phyloP scores from a whole-genome alignment of 1,139 yeast species.

The Suhomyces taliae region DNA sequence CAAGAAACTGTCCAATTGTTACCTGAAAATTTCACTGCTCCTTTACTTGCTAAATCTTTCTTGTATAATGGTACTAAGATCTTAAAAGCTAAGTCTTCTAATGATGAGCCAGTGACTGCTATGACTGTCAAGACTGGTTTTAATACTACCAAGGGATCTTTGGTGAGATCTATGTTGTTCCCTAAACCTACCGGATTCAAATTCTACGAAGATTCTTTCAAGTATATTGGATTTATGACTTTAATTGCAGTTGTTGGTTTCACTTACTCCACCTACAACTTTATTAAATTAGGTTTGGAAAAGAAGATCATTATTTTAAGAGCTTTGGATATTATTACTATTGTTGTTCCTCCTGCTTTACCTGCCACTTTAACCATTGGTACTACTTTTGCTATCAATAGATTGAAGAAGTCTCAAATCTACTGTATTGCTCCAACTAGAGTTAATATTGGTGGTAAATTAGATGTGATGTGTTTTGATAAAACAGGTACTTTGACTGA shows the following conservation, averaged over 20 bases:
- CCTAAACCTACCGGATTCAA: constrained; percentile 95
- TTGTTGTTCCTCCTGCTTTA: constrained; percentile 97
- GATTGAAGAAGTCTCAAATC: constrained; percentile 64
- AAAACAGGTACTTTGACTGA: constrained; percentile 97
- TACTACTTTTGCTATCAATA: constrained; percentile 81
- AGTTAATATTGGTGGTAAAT: constrained; percentile 90
- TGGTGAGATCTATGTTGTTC: constrained; percentile 91
- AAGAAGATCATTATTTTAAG: constrained; percentile 72
- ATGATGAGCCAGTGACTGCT: constrained; percentile 78
- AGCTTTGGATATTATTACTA: constrained; percentile 90
- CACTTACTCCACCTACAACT: constrained; percentile 77
- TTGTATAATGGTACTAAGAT: constrained; percentile 87
- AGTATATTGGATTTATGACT: constrained; percentile 94
- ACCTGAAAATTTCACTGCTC: constrained; percentile 60
- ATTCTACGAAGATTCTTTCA: constrained; percentile 90
- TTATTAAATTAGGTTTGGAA: constrained; percentile 72
- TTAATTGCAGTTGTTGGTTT: constrained; percentile 83
- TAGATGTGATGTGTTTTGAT: constrained; percentile 90
- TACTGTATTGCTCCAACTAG: constrained; percentile 93
- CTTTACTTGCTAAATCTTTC: constrained; percentile 68
- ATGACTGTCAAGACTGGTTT: constrained; percentile 89
- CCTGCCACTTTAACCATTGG: constrained; percentile 98
- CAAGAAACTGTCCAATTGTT: constrained; percentile 59
- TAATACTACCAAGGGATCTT: constrained; percentile 93
- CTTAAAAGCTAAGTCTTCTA: constrained; percentile 69